Percentiles rank a stretch among this genome's conserved stretches.
These are phyloP conservation scores for Fusarium sp. DNA, from an alignment of 2,329 filamentous ascomycete genomes.

Conservation along the genomic window DNA sequence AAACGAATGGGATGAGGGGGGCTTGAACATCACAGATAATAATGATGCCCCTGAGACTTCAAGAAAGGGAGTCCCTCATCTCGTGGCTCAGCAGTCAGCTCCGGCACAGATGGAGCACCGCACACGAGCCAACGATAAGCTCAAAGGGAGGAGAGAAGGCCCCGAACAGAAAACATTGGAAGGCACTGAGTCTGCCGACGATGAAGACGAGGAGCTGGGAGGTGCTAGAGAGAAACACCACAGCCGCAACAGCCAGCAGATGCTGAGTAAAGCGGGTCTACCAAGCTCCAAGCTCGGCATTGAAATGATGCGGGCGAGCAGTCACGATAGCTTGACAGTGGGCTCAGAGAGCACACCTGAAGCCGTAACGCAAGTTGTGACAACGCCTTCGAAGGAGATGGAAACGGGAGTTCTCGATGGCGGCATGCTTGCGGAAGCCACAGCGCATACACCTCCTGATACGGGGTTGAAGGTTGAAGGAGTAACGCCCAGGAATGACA, in stretches of 20 bases:
- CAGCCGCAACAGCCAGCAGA: conserved; percentile 59
- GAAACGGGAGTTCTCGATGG: conserved; percentile 51
- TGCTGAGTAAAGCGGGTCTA: conserved; percentile 67
- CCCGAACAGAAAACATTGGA: conserved; percentile 81
- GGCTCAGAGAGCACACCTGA: conserved; percentile 67
- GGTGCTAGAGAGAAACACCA: conserved; percentile 62
- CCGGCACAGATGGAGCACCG: conserved; percentile 72
- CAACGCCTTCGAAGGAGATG: conserved; percentile 64
- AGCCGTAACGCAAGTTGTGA: conserved; percentile 66
- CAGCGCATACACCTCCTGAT: conserved; percentile 49
- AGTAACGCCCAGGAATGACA: conserved; percentile 15
- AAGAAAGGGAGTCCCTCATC: conserved; percentile 65
- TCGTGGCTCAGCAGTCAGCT: conserved; percentile 75
- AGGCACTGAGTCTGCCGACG: conserved; percentile 88
- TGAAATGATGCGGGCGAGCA: conserved; percentile 98
- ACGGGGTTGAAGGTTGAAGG: conserved; percentile 28
- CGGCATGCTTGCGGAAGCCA: conserved; percentile 17
- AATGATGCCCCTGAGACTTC: conserved; percentile 53
- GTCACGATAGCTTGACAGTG: conserved; percentile 82
- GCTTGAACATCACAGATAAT: conserved; percentile 80
- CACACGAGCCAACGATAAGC: conserved; percentile 78
- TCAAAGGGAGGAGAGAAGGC: conserved; percentile 81
- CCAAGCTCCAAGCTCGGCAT: conserved; percentile 92
- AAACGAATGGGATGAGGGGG: conserved; percentile 85
- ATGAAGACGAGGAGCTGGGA: conserved; percentile 93